phyloP scores from a whole-genome alignment of 225 moss, liverwort and hornwort species.

The Asterella californica region DNA sequence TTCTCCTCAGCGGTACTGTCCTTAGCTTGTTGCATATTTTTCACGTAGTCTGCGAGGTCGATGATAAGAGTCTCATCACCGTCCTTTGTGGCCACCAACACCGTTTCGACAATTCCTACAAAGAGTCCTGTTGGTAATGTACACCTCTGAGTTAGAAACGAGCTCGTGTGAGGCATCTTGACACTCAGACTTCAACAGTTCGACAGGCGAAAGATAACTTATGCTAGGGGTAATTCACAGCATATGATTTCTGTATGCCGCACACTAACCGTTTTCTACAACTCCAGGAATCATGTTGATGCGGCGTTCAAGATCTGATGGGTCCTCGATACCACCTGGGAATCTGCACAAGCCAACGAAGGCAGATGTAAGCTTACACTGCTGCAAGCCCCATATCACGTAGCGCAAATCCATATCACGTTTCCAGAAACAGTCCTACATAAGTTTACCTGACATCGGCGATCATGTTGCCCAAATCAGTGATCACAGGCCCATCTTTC shows the following conservation, averaged over 20 bases:
- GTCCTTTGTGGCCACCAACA: constrained; percentile 75
- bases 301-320: constrained; percentile 57
- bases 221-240: no score
- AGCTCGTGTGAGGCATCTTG: neutral
- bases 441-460: constrained; percentile 65
- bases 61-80: constrained; percentile 75
- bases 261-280: constrained; percentile 67
- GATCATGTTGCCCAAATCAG: constrained; percentile 93
- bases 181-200: no score
- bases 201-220: no score
- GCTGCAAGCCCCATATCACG: neutral
- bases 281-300: constrained; percentile 95
- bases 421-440: neutral
- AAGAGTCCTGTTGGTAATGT: constrained; percentile 51
- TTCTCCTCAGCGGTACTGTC: constrained; percentile 28
- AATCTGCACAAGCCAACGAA: constrained; percentile 37
- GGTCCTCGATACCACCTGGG: constrained; percentile 68
- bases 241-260: neutral
- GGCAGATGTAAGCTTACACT: neutral
- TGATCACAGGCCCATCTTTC: constrained; percentile 94
- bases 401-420: neutral
- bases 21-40: constrained; percentile 67
- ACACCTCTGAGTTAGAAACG: neutral
- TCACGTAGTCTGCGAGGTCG: constrained; percentile 86
- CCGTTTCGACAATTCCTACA: constrained; percentile 64